Evolutionary conservation across 164 flowering plant genomes (phyloP).

Genomic region (Vitis amurensis): DNA sequence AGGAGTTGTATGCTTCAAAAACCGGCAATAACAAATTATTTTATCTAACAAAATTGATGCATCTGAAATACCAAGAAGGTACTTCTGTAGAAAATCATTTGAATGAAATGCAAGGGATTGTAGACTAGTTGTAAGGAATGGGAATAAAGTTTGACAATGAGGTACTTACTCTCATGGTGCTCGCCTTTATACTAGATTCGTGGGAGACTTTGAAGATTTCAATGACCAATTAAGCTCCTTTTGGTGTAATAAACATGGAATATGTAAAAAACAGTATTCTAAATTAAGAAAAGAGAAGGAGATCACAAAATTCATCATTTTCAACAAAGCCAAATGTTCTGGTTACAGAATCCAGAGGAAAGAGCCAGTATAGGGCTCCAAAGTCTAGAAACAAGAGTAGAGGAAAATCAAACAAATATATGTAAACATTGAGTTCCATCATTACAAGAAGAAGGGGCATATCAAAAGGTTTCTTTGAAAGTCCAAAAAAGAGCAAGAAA

Average conservation of each 20-base stretch:
- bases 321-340: too few species aligned
- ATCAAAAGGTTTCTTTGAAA: too few species aligned
- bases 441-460: too few species aligned
- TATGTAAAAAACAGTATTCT: neutral
- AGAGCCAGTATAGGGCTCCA: too few species aligned
- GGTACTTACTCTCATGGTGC: neutral
- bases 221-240: neutral
- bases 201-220: conserved; percentile 7
- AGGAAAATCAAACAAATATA: too few species aligned
- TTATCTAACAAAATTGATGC: neutral
- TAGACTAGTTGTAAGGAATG: neutral
- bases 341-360: too few species aligned
- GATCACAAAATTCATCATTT: too few species aligned
- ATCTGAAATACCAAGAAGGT: neutral
- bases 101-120: neutral
- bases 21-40: neutral
- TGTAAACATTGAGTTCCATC: too few species aligned
- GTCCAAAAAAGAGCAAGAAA: too few species aligned
- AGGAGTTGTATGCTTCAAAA: neutral
- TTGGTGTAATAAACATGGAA: neutral
- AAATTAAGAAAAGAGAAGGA: conserved; percentile 6
- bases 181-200: conserved; percentile 2
- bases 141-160: conserved; percentile 8
- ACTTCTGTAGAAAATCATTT: neutral
- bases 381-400: too few species aligned